Percentiles rank a stretch among this genome's conserved stretches.
Evolutionary conservation across 805 yeast genomes (phyloP).

Genomic region (Wickerhamiella kazuoi): DNA sequence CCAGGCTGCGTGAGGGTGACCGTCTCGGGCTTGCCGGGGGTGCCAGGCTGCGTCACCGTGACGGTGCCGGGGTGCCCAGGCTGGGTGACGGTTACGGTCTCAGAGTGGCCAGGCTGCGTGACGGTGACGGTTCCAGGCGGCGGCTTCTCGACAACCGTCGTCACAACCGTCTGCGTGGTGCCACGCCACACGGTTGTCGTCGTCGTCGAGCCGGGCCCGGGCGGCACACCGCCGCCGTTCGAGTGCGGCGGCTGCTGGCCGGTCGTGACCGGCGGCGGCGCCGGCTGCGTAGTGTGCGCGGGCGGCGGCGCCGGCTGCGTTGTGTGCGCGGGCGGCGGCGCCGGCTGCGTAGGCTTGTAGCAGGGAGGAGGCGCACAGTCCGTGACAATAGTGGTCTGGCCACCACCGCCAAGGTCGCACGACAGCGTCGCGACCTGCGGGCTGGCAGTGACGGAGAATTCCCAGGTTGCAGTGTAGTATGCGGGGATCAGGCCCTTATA

Average conservation of each 20-base stretch:
- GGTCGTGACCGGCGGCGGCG: not conserved
- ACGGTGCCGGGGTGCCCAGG: not conserved
- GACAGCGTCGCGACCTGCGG: not conserved
- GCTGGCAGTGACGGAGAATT: not conserved
- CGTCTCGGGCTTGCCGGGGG: not conserved
- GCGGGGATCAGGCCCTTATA: not conserved
- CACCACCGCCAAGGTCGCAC: not conserved
- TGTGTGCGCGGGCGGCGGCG: not conserved
- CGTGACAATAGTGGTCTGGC: not conserved
- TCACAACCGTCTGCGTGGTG: not conserved
- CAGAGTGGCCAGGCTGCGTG: not conserved
- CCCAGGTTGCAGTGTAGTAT: not conserved
- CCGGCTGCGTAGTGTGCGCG: not conserved
- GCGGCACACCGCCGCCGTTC: too few relatives aligned
- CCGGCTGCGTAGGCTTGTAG: not conserved
- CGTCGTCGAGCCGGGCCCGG: too few relatives aligned
- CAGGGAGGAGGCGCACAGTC: not conserved
- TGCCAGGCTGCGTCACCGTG: not conserved
- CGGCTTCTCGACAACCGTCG: too few relatives aligned
- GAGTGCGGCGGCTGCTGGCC: too few relatives aligned
- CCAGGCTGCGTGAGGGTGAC: slow-evolving; percentile 2
- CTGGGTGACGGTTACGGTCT: not conserved
- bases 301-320: not conserved
- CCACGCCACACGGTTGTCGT: not conserved
- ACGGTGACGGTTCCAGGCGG: not conserved